Evolutionary conservation across 768 basidiomycete species (phyloP), one percentile per base, ranked within the genome.

Genomic region (Rhizopogon vesiculosus): DNA sequence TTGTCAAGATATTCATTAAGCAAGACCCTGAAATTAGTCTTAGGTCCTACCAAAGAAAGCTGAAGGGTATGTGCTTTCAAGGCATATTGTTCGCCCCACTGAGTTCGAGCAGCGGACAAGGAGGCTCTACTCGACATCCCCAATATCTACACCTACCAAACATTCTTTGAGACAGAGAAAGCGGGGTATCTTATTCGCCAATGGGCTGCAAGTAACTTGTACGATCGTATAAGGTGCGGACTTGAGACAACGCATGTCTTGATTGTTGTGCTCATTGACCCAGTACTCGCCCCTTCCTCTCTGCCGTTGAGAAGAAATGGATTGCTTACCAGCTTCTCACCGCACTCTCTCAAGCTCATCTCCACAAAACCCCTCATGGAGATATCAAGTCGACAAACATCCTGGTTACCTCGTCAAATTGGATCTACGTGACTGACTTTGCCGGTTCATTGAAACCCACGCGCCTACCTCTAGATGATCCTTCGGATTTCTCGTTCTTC

Each of bases 331-430:
- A 98, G 69, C 76, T 98, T 1, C 76, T 98, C 57, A 87, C 84
- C 28, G 92, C 87, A 2, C 78, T 99, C 42, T 82, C 89, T 22
- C 91, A 92, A 62, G 85, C 91, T 0, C 82, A 92, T 25, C 84
- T 85, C 53, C 85, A 87, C 49, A 91, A 95, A 74, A 77, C 95
- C n/a, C 83, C 95, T 2, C 97, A 99, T 70, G 97, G 97, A 9
- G 96, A 98, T 69, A 89, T 99, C 76, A 98, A 98, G 71, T 93
- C 93, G 4, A 92, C 95, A 71, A 99, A 99, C 68, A 84, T 99
- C 61, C 82, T 98, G 50, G 92, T 98, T 48, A 94, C 95, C 0
- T 94, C 96, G 0, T 95, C 93, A 80, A 95, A 98, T 64, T 93
- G 92, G 86, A 81, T 97, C 10, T 93, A 94, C 65, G 77, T 99